phyloP scores from a whole-genome alignment of 805 yeast species.

The Zygosaccharomyces bailii region DNA sequence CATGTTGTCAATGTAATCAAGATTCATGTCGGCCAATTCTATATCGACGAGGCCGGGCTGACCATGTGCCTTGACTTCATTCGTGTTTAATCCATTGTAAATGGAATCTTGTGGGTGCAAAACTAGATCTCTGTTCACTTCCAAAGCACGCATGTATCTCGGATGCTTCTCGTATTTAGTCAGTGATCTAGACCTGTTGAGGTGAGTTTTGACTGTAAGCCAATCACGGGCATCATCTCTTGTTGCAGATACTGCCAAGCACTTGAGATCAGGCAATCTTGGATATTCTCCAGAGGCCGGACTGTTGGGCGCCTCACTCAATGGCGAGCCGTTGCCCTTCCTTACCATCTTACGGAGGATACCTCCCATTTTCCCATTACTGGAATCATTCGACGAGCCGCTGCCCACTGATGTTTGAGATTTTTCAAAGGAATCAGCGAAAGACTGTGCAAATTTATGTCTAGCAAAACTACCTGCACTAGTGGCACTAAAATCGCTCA shows the following conservation, averaged over 20 bases:
- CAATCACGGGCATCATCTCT: conserved; percentile 45
- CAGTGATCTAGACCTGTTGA: conserved; percentile 70
- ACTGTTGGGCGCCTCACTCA: conserved; percentile 22
- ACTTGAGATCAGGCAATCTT: conserved; percentile 30
- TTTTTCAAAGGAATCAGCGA: conserved; percentile 30
- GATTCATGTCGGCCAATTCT: conserved; percentile 33
- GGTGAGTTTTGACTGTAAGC: conserved; percentile 55
- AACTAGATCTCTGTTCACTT: conserved; percentile 57
- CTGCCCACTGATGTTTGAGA: conserved; percentile 16
- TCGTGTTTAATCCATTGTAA: conserved; percentile 44
- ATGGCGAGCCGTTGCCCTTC: conserved; percentile 25
- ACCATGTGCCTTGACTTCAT: conserved; percentile 41
- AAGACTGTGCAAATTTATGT: conserved; percentile 54
- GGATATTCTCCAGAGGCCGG: conserved; percentile 26
- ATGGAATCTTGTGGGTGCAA: conserved; percentile 56
- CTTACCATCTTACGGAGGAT: conserved; percentile 35
- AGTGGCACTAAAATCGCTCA: conserved; percentile 77
- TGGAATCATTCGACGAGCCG: conserved; percentile 21
- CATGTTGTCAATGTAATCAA: conserved; percentile 44
- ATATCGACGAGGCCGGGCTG: conserved; percentile 33
- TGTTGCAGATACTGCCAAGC: conserved; percentile 25
- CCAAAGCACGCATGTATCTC: conserved; percentile 61
- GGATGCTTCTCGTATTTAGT: conserved; percentile 64
- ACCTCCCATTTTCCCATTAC: conserved; percentile 32
- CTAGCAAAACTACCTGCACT: conserved; percentile 83